A percentile compares a stretch with the other conserved stretches of the same genome.
Evolutionary conservation across 352 stramenopile genomes (phyloP).

Genomic region (Pythium chondricola): DNA sequence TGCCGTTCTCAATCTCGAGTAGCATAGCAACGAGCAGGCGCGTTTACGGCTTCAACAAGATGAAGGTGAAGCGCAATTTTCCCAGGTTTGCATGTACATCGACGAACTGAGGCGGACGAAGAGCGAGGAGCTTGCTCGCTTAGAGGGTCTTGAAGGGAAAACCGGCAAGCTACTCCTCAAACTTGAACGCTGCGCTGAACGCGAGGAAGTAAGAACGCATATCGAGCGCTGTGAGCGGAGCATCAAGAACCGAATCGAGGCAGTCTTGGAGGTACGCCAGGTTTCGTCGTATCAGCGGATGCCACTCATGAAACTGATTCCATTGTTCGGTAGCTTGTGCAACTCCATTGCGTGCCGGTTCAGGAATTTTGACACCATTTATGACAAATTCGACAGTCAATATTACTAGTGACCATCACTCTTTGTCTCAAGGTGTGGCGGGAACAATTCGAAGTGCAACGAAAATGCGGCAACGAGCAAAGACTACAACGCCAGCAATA

Average conservation of each 20-base stretch:
- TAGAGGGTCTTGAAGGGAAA: conserved; percentile 31
- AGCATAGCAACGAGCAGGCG: conserved; percentile 30
- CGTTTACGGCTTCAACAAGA: conserved; percentile 18
- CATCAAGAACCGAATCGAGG: conserved; percentile 43
- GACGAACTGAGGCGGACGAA: conserved; percentile 18
- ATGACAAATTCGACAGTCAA: too few species aligned
- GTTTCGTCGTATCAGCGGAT: not conserved
- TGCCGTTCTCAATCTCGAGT: not conserved
- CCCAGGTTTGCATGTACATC: conserved; percentile 20
- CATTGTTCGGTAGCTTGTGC: too few species aligned
- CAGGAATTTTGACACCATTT: too few species aligned
- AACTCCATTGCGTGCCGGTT: too few species aligned
- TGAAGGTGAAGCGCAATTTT: conserved; percentile 9
- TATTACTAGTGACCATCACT: conserved; percentile 17
- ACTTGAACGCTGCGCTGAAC: conserved; percentile 27
- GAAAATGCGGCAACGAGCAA: conserved; percentile 5
- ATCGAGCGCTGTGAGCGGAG: conserved; percentile 35
- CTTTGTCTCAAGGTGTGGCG: conserved; percentile 2
- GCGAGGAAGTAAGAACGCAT: conserved; percentile 28
- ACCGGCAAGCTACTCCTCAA: conserved; percentile 31
- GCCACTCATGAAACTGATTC: not conserved
- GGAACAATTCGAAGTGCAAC: conserved; percentile 14
- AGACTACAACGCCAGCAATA: conserved; percentile 5
- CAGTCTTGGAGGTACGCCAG: conserved; percentile 38
- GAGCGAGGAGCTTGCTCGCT: conserved; percentile 21